Conservation (phyloP, 2,329 filamentous ascomycete species). For the Incumbomyces lentus region DNA sequence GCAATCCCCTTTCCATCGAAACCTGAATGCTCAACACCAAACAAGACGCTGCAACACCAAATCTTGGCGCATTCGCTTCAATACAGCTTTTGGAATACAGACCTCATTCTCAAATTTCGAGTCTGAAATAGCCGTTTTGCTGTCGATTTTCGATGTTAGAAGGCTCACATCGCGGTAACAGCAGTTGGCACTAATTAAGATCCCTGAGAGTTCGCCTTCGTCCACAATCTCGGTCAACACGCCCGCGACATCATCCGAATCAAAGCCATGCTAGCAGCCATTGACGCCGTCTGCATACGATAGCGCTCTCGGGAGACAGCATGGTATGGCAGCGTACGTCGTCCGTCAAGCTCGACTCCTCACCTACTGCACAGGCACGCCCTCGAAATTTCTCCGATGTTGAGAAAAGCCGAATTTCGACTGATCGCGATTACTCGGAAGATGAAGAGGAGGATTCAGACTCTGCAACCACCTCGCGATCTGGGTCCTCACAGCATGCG, state of each 20-base stretch:
- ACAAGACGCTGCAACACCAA: too few relatives aligned
- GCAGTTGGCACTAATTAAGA: too few relatives aligned
- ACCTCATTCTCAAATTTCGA: too few relatives aligned
- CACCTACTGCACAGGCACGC: constrained; percentile 14
- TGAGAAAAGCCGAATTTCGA: constrained; percentile 15
- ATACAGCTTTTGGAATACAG: too few relatives aligned
- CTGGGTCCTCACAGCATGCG: constrained; percentile 6
- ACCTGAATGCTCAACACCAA: too few relatives aligned
- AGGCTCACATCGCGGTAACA: too few relatives aligned
- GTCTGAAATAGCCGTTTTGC: too few relatives aligned
- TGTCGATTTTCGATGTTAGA: too few relatives aligned
- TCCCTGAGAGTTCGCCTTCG: too few relatives aligned
- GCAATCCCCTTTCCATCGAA: too few relatives aligned
- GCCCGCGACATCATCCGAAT: background rate
- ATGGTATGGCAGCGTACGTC: constrained; percentile 20
- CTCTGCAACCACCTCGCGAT: constrained; percentile 4
- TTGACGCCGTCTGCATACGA: background rate
- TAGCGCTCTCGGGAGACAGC: constrained; percentile 2
- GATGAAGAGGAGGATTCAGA: constrained; percentile 11
- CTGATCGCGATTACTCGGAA: constrained; percentile 8
- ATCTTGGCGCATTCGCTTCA: too few relatives aligned
- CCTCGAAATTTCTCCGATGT: constrained; percentile 17
- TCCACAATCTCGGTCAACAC: background rate
- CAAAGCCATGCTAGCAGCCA: background rate
- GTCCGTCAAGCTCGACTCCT: constrained; percentile 12